These are phyloP conservation scores for Pestalotiopsis sp. DNA, from an alignment of 2,329 filamentous ascomycete species.

Conservation along the genomic window DNA sequence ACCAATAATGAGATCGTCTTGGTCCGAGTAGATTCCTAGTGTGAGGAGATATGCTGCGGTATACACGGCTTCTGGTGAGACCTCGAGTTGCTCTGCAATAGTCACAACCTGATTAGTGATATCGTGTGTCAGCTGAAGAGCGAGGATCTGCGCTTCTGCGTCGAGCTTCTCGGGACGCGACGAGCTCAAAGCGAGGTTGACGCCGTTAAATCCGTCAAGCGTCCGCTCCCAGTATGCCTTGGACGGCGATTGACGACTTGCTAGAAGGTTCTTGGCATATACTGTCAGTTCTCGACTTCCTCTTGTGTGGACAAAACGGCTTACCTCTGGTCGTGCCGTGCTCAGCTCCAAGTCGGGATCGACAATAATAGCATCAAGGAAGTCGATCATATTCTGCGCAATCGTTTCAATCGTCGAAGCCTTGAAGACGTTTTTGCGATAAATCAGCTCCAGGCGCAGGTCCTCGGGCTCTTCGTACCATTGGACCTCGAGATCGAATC, in stretches of 20 bases:
- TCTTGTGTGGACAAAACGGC: neutral
- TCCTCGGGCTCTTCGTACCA: neutral
- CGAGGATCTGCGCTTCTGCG: neutral
- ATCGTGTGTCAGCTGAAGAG: neutral
- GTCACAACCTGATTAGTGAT: neutral
- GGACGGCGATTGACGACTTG: neutral
- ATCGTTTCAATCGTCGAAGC: neutral
- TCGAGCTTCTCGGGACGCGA: neutral
- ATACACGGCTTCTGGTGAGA: neutral
- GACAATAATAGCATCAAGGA: neutral
- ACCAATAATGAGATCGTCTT: neutral
- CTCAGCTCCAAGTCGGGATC: neutral
- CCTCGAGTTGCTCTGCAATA: neutral
- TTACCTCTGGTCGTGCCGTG: neutral
- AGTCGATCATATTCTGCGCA: neutral
- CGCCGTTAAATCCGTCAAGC: neutral
- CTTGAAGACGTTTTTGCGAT: neutral
- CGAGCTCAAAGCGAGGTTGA: neutral
- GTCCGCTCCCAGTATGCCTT: neutral
- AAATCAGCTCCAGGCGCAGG: neutral
- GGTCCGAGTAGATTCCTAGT: neutral
- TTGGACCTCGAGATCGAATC: slow-evolving; percentile 1
- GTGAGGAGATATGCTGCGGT: neutral
- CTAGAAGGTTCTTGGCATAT: neutral
- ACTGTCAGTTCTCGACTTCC: neutral